These are phyloP conservation scores for Salicornia ramosissima DNA, from an alignment of 148 eudicot species.

Conservation along the genomic window DNA sequence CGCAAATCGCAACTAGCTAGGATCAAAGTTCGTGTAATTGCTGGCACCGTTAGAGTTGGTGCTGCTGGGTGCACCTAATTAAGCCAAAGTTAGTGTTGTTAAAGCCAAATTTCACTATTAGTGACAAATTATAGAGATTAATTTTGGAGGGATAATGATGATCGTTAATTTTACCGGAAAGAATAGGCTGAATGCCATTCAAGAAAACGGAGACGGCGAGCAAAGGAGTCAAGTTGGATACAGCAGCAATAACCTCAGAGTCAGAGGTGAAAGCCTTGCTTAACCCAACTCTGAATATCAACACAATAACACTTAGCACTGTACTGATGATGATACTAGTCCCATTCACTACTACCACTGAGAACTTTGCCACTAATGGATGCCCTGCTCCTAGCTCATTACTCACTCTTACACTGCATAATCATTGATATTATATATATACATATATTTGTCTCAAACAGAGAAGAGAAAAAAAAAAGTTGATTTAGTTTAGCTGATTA, in stretches of 20 bases:
- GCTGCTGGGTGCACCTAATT: no score
- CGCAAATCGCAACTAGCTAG: no score
- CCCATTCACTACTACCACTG: slow-evolving; percentile 43
- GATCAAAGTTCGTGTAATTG: no score
- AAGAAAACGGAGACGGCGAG: slow-evolving; percentile 52
- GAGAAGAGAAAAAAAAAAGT: not conserved
- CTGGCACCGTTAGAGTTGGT: no score
- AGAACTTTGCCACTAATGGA: slow-evolving; percentile 47
- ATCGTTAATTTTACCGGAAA: slow-evolving; percentile 58
- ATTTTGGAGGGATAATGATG: no score
- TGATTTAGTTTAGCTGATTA: slow-evolving; percentile 5
- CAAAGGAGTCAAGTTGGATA: slow-evolving; percentile 43
- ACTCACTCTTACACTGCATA: slow-evolving; percentile 47
- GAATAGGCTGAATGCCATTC: slow-evolving; percentile 52
- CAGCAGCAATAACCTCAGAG: slow-evolving; percentile 40
- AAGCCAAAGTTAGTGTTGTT: no score
- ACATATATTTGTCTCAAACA: not conserved
- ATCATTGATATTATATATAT: not conserved
- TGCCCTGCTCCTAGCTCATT: slow-evolving; percentile 56
- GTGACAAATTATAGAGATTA: no score
- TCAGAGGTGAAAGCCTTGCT: slow-evolving; percentile 48
- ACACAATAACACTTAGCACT: slow-evolving; percentile 35
- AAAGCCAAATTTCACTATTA: no score
- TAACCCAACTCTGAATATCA: slow-evolving; percentile 34
- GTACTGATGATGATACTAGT: slow-evolving; percentile 44